These are phyloP conservation scores for Boletus smithii DNA, from an alignment of 1,284 basidiomycete species.

Conservation along the genomic window DNA sequence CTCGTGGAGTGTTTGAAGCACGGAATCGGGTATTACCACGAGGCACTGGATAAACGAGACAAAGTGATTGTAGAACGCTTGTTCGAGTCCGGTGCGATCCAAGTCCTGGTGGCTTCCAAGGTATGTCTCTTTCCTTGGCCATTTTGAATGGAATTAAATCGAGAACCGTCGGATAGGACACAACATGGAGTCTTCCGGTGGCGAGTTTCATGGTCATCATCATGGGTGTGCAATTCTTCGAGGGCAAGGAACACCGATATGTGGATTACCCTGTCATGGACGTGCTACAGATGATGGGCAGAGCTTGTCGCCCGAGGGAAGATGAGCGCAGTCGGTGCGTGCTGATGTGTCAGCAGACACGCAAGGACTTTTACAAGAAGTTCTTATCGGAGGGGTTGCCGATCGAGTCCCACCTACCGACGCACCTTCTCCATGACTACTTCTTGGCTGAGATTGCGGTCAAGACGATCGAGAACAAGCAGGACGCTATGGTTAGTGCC, in stretches of 20 bases:
- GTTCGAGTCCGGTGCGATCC: constrained; percentile 92
- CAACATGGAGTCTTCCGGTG: constrained; percentile 92
- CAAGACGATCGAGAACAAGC: constrained; percentile 98
- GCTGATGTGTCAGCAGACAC: constrained; percentile 94
- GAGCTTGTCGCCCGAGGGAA: constrained; percentile 84
- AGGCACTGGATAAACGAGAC: constrained; percentile 88
- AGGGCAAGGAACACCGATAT: constrained; percentile 96
- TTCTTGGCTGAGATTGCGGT: constrained; percentile 98
- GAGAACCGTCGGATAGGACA: constrained; percentile 56
- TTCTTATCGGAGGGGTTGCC: constrained; percentile 97
- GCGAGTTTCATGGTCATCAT: constrained; percentile 97
- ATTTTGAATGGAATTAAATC: not conserved
- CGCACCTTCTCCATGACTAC: constrained; percentile 89
- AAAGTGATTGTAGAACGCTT: constrained; percentile 92
- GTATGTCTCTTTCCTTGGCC: constrained; percentile 38
- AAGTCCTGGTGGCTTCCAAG: constrained; percentile 89
- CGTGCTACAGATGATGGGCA: constrained; percentile 98
- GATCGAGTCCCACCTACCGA: constrained; percentile 91
- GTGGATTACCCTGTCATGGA: constrained; percentile 98
- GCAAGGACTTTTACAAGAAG: constrained; percentile 98
- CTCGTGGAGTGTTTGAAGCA: constrained; percentile 83
- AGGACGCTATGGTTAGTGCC: constrained; percentile 81
- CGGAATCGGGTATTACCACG: constrained; percentile 95
- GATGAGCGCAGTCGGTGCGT: constrained; percentile 90
- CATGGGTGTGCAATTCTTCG: constrained; percentile 96